phyloP scores from a whole-genome alignment of 768 basidiomycete species.

The Russula foetens region DNA sequence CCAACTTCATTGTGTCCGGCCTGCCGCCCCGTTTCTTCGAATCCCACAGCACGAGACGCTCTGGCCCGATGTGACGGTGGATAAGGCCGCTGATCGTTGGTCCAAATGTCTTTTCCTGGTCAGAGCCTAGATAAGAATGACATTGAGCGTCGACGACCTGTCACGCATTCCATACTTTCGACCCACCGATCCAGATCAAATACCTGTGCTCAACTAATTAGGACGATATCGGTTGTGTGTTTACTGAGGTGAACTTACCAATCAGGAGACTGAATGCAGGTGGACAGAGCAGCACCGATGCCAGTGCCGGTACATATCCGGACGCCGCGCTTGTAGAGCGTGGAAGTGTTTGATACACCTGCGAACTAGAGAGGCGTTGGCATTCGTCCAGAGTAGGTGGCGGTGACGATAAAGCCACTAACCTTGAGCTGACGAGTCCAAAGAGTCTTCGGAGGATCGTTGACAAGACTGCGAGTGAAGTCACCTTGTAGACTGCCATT shows the following conservation, averaged over 20 bases:
- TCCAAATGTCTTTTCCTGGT: slow-evolving; percentile 39
- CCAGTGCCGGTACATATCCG: slow-evolving; percentile 40
- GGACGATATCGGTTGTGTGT: neutral
- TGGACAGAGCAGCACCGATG: slow-evolving; percentile 37
- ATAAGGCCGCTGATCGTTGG: slow-evolving; percentile 36
- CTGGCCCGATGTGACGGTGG: slow-evolving; percentile 31
- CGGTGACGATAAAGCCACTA: neutral
- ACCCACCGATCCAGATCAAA: slow-evolving; percentile 34
- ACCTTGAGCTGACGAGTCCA: slow-evolving; percentile 41
- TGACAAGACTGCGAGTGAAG: slow-evolving; percentile 35
- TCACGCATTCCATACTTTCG: neutral
- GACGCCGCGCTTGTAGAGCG: slow-evolving; percentile 36
- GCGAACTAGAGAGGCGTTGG: slow-evolving; percentile 27
- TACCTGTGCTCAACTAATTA: slow-evolving; percentile 23
- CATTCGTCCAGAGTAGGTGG: neutral
- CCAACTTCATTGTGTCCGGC: slow-evolving; percentile 32
- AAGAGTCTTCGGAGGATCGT: slow-evolving; percentile 32
- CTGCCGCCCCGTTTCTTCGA: slow-evolving; percentile 33
- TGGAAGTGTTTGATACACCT: slow-evolving; percentile 38
- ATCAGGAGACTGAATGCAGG: slow-evolving; percentile 34
- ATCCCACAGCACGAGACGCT: slow-evolving; percentile 36
- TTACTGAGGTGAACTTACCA: slow-evolving; percentile 25
- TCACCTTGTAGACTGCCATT: slow-evolving; percentile 23
- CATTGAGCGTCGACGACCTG: neutral
- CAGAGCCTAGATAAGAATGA: slow-evolving; percentile 28